Evolutionary conservation across 139 green algal genomes (phyloP).

Genomic region (Edaphochlamys debaryana): DNA sequence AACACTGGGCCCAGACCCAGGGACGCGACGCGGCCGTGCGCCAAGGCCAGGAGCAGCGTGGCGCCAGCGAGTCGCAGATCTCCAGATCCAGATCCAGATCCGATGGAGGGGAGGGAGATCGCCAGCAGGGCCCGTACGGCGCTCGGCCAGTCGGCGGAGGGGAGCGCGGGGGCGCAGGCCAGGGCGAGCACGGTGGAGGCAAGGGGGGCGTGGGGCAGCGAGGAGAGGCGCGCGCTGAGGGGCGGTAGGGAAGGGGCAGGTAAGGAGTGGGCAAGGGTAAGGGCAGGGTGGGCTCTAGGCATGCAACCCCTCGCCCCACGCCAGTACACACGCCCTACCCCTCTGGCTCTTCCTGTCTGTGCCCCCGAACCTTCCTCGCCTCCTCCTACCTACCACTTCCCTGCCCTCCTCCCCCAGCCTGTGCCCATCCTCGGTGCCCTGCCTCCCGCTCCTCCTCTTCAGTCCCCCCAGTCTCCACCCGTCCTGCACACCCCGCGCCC

Average conservation of each 20-base stretch:
- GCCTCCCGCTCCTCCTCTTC: no score
- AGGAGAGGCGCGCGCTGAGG: neutral
- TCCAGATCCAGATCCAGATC: no score
- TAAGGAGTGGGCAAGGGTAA: no score
- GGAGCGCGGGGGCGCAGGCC: conserved; percentile 7
- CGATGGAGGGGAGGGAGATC: neutral
- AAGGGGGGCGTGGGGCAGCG: neutral
- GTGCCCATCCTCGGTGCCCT: no score
- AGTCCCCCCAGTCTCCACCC: neutral
- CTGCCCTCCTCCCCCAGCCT: no score
- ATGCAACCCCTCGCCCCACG: no score
- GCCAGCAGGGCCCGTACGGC: conserved; percentile 13
- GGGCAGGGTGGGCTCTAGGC: no score
- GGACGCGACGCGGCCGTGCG: conserved; percentile 2
- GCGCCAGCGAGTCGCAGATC: conserved; percentile 10
- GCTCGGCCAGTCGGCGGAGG: conserved; percentile 22
- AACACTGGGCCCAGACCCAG: conserved; percentile 12
- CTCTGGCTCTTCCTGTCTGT: no score
- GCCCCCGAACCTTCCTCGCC: no score
- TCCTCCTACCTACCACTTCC: no score
- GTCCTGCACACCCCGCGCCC: no score
- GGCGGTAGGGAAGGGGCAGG: neutral
- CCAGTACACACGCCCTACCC: no score
- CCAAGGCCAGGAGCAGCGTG: conserved; percentile 27
- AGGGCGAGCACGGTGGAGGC: conserved; percentile 4